Base-by-base conservation (phyloP, 495 filamentous ascomycete species). In the Daldinia bambusicola region DNA sequence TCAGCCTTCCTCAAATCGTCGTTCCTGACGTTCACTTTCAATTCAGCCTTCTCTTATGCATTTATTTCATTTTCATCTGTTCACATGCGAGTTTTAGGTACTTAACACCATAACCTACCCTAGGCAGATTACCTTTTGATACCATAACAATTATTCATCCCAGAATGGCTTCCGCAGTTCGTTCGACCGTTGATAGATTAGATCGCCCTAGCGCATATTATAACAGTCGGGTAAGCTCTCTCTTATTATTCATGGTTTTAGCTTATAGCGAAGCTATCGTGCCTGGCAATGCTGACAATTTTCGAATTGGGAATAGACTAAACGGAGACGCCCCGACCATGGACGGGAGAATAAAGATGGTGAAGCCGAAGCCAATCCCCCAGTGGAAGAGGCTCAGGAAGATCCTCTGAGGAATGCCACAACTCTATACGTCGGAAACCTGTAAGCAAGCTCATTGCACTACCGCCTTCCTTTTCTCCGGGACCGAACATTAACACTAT, bases 391-490 rank as follows among this genome's bases (percentile, higher is more conserved):
- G 48, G 80, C 85, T 5, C 78, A 82, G 7, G 87, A 89, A 34
- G 92, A 96, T 61, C 91, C 92, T 48, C 84, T 99, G 65, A 90
- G 86, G 67, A 88, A 95, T 78, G 94, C 95, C 43, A 92, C 95
- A 10, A 99, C 95, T 4, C 92, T 99, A 75, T 99, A 99, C 70
- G 94, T 99, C 41, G 95, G 95, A 55, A 99, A 99, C 78, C 84
- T 99, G 93, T 97, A 85, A 70, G 93, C 82, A 85, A 70, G 93
- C 82, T 51, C 37, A 10, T 6, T 34, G 55, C 43, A 41, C 20
- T 56, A 14, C 38, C 40, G 18, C 36, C 50, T 58, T 55, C 34
- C 34, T 55, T 51, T 18, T 12, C 22, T n/a, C 55, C 13, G 30
- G 22, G 34, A 9, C 16, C 14, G 20, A 9, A 31, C 30, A 9